Evolutionary conservation across 2,329 filamentous ascomycete genomes (phyloP).

Genomic region (Daldinia eschscholtzii): DNA sequence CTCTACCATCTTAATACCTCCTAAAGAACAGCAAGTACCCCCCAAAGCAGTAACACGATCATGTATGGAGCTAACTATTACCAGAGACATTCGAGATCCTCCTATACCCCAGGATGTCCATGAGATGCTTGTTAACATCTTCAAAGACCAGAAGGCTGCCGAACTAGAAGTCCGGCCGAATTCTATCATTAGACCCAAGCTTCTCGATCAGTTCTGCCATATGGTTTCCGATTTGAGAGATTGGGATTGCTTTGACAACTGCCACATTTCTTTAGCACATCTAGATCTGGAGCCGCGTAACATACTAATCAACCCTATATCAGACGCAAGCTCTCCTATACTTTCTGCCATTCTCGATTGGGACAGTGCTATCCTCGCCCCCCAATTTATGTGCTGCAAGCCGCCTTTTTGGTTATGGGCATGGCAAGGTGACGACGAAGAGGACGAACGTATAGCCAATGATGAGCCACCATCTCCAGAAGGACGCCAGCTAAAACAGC

Average conservation of each 20-base stretch:
- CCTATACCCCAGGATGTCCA: not conserved
- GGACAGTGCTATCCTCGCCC: slow-evolving; percentile 52
- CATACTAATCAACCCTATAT: slow-evolving; percentile 44
- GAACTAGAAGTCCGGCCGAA: not conserved
- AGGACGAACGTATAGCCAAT: slow-evolving; percentile 36
- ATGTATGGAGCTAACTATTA: not conserved
- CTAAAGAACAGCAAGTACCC: slow-evolving; percentile 2
- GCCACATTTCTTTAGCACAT: slow-evolving; percentile 38
- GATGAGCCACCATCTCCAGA: slow-evolving; percentile 22
- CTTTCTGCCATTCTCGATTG: slow-evolving; percentile 51
- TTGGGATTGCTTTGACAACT: slow-evolving; percentile 13
- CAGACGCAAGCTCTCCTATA: slow-evolving; percentile 12
- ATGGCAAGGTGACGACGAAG: slow-evolving; percentile 41
- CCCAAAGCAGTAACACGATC: not conserved
- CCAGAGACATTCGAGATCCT: not conserved
- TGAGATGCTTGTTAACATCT: not conserved
- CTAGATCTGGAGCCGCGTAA: slow-evolving; percentile 51
- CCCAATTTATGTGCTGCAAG: slow-evolving; percentile 50
- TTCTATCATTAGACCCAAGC: not conserved
- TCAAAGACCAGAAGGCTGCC: not conserved
- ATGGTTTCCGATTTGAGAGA: slow-evolving; percentile 19
- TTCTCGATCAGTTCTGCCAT: slow-evolving; percentile 16
- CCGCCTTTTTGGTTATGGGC: slow-evolving; percentile 53
- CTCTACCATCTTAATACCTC: not conserved
- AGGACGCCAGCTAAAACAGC: slow-evolving; percentile 44